These are phyloP conservation scores for Chaetoscypha palmicola DNA, from an alignment of 2,329 filamentous ascomycete species.

Conservation along the genomic window DNA sequence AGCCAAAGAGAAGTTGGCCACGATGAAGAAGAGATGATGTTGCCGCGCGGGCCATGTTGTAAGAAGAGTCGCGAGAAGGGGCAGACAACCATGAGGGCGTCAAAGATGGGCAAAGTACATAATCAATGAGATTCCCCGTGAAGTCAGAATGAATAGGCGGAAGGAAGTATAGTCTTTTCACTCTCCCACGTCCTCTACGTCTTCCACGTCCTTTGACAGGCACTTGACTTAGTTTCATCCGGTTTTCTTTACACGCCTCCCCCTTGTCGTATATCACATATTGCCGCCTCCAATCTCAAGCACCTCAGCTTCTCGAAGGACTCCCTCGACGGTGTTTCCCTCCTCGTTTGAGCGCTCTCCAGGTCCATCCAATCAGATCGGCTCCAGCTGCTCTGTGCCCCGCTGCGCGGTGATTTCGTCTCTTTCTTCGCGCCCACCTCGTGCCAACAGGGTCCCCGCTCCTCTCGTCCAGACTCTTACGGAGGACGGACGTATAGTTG, in stretches of 20 bases:
- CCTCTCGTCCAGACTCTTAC: neutral
- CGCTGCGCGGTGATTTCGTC: constrained; percentile 1
- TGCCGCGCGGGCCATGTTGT: constrained; percentile 22
- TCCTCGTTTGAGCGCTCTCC: neutral
- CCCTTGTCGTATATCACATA: constrained; percentile 1
- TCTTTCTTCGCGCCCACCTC: constrained; percentile 4
- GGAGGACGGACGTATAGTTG: neutral
- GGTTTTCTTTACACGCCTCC: neutral
- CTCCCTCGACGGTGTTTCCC: neutral
- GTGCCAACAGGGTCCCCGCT: neutral
- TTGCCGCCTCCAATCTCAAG: neutral
- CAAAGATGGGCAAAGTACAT: constrained; percentile 15
- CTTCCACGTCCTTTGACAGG: neutral
- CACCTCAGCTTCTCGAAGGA: constrained; percentile 6
- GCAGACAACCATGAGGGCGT: no score
- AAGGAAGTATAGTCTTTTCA: neutral
- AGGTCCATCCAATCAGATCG: neutral
- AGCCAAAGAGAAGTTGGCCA: constrained; percentile 7
- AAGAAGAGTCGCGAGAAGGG: no score
- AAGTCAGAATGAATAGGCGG: neutral
- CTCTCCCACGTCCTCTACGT: neutral
- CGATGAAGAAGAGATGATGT: constrained; percentile 5
- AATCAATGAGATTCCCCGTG: constrained; percentile 7
- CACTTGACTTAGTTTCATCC: no score
- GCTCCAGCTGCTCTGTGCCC: neutral